phyloP scores from a whole-genome alignment of 768 basidiomycete species.

The Calocybe gangraenosa region DNA sequence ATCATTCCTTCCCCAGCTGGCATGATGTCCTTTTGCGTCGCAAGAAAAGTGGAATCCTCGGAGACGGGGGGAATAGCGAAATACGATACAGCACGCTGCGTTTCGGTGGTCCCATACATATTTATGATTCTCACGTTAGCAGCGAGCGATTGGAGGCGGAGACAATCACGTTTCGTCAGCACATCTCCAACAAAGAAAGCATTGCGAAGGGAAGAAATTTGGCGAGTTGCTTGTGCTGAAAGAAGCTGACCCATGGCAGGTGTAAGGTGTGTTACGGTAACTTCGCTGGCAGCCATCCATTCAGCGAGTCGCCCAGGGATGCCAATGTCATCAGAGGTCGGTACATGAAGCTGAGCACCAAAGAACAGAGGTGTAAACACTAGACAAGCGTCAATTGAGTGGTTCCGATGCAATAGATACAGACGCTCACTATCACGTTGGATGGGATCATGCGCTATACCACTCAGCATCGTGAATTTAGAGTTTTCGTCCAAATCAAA shows the following conservation, averaged over 20 bases:
- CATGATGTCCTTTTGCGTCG: constrained; percentile 95
- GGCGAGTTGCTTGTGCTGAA: constrained; percentile 71
- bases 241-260: constrained; percentile 99
- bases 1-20: constrained; percentile 97
- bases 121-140: constrained; percentile 93
- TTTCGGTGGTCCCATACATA: constrained; percentile 99
- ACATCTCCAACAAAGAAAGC: constrained; percentile 99
- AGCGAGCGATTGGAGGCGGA: constrained; percentile 89
- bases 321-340: constrained; percentile 94
- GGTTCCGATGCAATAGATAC: neutral
- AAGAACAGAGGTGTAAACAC: constrained; percentile 99
- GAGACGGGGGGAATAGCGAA: constrained; percentile 86
- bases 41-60: constrained; percentile 84
- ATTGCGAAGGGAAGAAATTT: constrained; percentile 81
- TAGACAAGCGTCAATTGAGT: constrained; percentile 24
- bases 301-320: constrained; percentile 95
- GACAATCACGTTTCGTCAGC: constrained; percentile 96
- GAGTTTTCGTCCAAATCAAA: constrained; percentile 73
- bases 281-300: constrained; percentile 92
- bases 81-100: constrained; percentile 97
- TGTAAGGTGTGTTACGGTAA: constrained; percentile 96
- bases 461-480: constrained; percentile 97
- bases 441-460: constrained; percentile 98
- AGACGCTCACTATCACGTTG: constrained; percentile 88
- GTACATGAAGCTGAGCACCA: constrained; percentile 92